Percentiles rank a stretch among this genome's conserved stretches.
Conservation (phyloP, 2,329 filamentous ascomycete species). For the Podosphaera fusca region DNA sequence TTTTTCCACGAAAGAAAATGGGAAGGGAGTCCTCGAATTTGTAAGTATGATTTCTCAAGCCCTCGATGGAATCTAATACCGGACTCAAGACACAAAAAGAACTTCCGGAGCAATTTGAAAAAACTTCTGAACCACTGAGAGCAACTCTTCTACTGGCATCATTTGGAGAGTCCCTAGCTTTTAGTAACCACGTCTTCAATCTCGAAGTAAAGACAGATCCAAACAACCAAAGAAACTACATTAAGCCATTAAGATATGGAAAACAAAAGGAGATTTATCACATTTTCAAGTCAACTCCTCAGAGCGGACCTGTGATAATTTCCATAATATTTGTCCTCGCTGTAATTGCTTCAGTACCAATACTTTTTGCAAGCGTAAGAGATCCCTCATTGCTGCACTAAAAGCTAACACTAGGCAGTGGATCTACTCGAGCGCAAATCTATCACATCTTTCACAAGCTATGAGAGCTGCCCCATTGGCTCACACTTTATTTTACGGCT, state of each 20-base stretch:
- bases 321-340: conserved; percentile 55
- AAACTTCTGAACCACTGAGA: conserved; percentile 40
- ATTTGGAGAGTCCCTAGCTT: conserved; percentile 50
- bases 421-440: conserved; percentile 60
- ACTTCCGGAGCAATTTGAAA: conserved; percentile 61
- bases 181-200: conserved; percentile 49
- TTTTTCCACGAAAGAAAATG: conserved; percentile 62
- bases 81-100: conserved; percentile 55
- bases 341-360: conserved; percentile 50
- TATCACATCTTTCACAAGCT: conserved; percentile 54
- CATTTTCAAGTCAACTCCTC: conserved; percentile 60
- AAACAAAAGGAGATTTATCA: conserved; percentile 73
- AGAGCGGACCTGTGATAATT: conserved; percentile 58
- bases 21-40: conserved; percentile 66
- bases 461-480: conserved; percentile 54
- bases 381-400: not conserved
- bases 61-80: not conserved
- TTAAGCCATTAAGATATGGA: conserved; percentile 59
- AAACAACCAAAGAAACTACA: conserved; percentile 30
- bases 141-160: conserved; percentile 72
- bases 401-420: conserved; percentile 30
- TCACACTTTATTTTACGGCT: conserved; percentile 68
- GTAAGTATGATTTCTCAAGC: conserved; percentile 28
- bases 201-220: conserved; percentile 39
- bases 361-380: conserved; percentile 46